phyloP scores from a whole-genome alignment of 2,329 filamentous ascomycete genomes.

The Pseudogymnoascus verrucosus region DNA sequence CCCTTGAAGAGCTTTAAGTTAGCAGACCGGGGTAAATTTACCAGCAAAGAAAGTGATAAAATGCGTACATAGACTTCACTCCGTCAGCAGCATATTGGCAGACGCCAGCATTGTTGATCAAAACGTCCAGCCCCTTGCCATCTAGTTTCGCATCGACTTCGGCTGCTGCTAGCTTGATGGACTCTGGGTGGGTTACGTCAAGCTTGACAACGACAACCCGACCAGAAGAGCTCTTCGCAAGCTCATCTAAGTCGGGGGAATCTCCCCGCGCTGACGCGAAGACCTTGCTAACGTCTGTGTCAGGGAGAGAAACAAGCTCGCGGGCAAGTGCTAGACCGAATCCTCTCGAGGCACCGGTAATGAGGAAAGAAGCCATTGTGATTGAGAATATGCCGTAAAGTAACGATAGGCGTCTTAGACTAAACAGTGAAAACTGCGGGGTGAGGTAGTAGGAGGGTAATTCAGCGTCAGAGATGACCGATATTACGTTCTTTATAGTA shows the following conservation, averaged over 20 bases:
- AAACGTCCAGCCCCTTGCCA: slow-evolving; percentile 36
- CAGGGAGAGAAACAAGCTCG: slow-evolving; percentile 26
- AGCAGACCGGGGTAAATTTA: not conserved
- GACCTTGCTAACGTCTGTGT: slow-evolving; percentile 30
- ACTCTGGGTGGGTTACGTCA: slow-evolving; percentile 30
- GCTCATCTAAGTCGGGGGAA: slow-evolving; percentile 28
- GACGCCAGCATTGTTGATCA: slow-evolving; percentile 39
- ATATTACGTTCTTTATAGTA: not conserved
- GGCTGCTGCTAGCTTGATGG: slow-evolving; percentile 29
- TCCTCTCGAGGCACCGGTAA: slow-evolving; percentile 31
- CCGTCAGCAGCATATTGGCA: slow-evolving; percentile 10
- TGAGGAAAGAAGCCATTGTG: slow-evolving; percentile 29
- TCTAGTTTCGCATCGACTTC: slow-evolving; percentile 28
- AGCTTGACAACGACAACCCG: slow-evolving; percentile 31
- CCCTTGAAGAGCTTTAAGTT: slow-evolving; percentile 8
- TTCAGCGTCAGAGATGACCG: not conserved
- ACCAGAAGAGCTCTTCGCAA: slow-evolving; percentile 28
- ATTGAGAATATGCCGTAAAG: not conserved
- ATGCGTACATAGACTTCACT: slow-evolving; percentile 12
- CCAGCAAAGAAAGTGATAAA: not conserved
- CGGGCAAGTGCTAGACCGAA: slow-evolving; percentile 29
- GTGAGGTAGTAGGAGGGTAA: not conserved
- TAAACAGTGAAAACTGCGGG: not conserved
- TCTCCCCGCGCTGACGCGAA: slow-evolving; percentile 35
- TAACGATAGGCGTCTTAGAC: slow-evolving; percentile 1